A percentile compares a stretch with the other conserved stretches of the same genome.
Conservation (phyloP, 2,329 filamentous ascomycete genomes). For the Kalmusia sp. region DNA sequence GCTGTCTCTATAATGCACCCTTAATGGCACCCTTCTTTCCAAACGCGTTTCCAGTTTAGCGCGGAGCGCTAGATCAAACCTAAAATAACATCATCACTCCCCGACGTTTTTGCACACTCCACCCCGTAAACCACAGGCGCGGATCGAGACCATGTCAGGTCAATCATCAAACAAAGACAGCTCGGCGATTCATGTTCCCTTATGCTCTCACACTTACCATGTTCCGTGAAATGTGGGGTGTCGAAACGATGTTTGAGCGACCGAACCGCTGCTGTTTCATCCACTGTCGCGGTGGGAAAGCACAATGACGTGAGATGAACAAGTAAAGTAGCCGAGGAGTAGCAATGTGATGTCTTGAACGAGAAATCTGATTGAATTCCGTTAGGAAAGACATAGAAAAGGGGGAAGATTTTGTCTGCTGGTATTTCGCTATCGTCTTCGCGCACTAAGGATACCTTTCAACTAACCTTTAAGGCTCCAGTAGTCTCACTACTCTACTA, state of each 20-base stretch:
- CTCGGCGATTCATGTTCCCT: neutral
- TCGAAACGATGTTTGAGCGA: conserved; percentile 3
- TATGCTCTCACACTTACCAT: neutral
- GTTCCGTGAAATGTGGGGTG: conserved; percentile 2
- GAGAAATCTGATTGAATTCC: too few species aligned
- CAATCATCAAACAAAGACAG: neutral
- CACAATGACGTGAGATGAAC: neutral
- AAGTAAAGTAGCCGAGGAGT: neutral
- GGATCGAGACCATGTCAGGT: neutral
- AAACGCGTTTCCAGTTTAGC: too few species aligned
- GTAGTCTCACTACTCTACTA: neutral
- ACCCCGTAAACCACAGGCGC: too few species aligned
- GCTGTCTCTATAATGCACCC: too few species aligned
- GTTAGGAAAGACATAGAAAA: too few species aligned
- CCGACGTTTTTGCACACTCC: too few species aligned
- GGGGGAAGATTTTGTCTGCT: neutral
- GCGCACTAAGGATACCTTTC: neutral
- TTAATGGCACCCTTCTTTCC: too few species aligned
- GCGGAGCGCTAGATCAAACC: too few species aligned
- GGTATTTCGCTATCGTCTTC: too few species aligned
- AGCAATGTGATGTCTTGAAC: neutral
- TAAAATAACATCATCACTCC: neutral
- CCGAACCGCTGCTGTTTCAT: neutral
- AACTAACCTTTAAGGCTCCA: neutral
- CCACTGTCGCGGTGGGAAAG: neutral